Evolutionary conservation across 2,329 filamentous ascomycete genomes (phyloP).

Genomic region (Pseudogymnoascus sp.): DNA sequence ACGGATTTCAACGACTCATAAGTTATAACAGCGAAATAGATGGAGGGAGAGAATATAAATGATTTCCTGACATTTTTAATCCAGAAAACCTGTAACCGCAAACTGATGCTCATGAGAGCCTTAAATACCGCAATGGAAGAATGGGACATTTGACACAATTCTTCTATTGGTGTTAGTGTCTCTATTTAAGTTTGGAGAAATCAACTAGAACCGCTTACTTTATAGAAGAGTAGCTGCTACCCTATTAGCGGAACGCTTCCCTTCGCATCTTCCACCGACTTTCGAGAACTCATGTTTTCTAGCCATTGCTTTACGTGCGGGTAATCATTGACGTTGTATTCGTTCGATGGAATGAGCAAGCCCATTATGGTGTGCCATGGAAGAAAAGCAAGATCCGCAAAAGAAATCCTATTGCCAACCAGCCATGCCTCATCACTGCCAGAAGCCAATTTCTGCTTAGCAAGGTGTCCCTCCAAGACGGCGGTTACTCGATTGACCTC

Average conservation of each 20-base stretch:
- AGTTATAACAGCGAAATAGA: background rate
- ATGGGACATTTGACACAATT: background rate
- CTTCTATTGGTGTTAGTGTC: background rate
- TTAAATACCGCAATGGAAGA: background rate
- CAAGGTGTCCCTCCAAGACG: slow-evolving; percentile 34
- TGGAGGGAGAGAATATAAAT: background rate
- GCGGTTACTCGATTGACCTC: slow-evolving; percentile 31
- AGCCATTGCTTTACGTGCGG: background rate
- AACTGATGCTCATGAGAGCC: background rate
- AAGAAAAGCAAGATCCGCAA: slow-evolving; percentile 29
- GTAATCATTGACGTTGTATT: background rate
- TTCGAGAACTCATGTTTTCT: background rate
- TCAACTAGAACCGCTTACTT: background rate
- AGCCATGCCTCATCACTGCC: slow-evolving; percentile 27
- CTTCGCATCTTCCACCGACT: background rate
- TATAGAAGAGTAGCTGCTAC: background rate
- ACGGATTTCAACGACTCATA: background rate
- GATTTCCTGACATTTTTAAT: background rate
- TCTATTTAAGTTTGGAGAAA: background rate
- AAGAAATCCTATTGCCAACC: slow-evolving; percentile 33
- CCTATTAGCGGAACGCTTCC: background rate
- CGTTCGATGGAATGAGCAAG: slow-evolving; percentile 7
- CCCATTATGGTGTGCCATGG: slow-evolving; percentile 16
- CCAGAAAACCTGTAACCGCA: background rate
- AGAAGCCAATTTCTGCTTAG: slow-evolving; percentile 18